Percentiles rank a stretch among this genome's conserved stretches.
These are phyloP conservation scores for Begonia loranthoides DNA, from an alignment of 306 rosid genomes.

Conservation along the genomic window DNA sequence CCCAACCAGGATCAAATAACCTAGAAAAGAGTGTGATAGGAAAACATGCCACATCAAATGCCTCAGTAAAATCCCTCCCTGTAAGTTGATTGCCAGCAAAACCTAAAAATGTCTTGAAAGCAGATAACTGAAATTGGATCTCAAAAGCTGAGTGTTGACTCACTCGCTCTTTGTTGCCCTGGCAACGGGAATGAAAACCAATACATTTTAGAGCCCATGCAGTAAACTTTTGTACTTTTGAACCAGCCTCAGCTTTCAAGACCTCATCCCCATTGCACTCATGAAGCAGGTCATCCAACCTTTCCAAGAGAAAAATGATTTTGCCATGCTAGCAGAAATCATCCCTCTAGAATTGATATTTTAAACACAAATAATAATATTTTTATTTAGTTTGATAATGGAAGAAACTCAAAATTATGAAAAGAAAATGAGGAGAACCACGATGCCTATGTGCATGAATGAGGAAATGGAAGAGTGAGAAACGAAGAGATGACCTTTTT, in stretches of 20 bases:
- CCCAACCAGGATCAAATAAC: constrained; percentile 81
- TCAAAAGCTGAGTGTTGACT: constrained; percentile 42
- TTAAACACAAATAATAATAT: too few relatives aligned
- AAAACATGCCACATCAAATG: constrained; percentile 89
- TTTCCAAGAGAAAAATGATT: constrained; percentile 9
- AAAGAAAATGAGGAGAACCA: too few relatives aligned
- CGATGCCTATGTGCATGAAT: too few relatives aligned
- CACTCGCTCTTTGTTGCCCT: constrained; percentile 36
- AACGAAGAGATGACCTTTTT: not conserved
- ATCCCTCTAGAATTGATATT: too few relatives aligned
- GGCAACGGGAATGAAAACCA: constrained; percentile 64
- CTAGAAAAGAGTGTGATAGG: constrained; percentile 84
- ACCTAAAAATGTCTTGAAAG: constrained; percentile 68
- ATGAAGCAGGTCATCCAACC: constrained; percentile 82
- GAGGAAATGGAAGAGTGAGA: too few relatives aligned
- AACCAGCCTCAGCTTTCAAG: constrained; percentile 76
- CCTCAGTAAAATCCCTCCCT: constrained; percentile 87
- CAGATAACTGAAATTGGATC: constrained; percentile 72
- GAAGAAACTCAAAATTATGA: too few relatives aligned
- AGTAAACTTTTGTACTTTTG: constrained; percentile 76
- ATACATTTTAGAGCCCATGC: constrained; percentile 91
- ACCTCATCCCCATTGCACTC: constrained; percentile 88
- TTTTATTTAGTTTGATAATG: too few relatives aligned
- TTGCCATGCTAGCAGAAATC: too few relatives aligned
- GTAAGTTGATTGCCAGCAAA: constrained; percentile 79